Evolutionary conservation across 2,329 filamentous ascomycete genomes (phyloP), one percentile per base, ranked within the genome.

Genomic region (Diaporthe sp.): DNA sequence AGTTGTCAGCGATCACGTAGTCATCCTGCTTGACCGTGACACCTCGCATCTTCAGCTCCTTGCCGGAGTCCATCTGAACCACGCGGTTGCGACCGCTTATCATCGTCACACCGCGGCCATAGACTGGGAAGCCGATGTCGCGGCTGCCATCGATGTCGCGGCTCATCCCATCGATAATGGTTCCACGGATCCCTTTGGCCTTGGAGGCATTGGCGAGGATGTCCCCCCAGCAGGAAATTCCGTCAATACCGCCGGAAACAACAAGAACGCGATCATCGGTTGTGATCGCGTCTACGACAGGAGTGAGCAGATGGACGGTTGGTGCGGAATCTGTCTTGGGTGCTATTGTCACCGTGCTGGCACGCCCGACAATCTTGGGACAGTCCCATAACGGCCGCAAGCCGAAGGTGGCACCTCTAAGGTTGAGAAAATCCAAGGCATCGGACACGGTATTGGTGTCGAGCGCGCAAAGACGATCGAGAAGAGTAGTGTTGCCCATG

Each of bases 381-480:
- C 57, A 61, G 57, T 61, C 57, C 57, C 57, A 61, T 28, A 61
- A n/a, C 2, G 57, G 57, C n/a, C 35, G 57, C 57, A 61, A 42
- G 57, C 57, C 57, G n/a, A 61, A 61, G 4, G 57, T 61, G 22
- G 57, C 57, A 6, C 57, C 57, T 28, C 28, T 42, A 6, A 61
- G 35, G 6, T 19, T 10, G 22, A 42, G 35, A 19, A 61, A 40
- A 15, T 61, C 57, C 35, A 61, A 28, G 57, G 57, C 57, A 42
- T 61, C 57, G n/a, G 57, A 61, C 6, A 61, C 57, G n/a, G 57
- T 61, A 13, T 42, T 61, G n/a, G 57, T 61, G 38, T 61, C 57
- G n/a, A 61, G 57, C n/a, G 35, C 35, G 35, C 12, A 61, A 17
- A 61, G 35, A 61, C 57, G 57, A 13, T 61, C 57, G 3, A 61